Evolutionary conservation across 2,329 filamentous ascomycete species (phyloP).

Genomic region (Xylariaceae sp.): DNA sequence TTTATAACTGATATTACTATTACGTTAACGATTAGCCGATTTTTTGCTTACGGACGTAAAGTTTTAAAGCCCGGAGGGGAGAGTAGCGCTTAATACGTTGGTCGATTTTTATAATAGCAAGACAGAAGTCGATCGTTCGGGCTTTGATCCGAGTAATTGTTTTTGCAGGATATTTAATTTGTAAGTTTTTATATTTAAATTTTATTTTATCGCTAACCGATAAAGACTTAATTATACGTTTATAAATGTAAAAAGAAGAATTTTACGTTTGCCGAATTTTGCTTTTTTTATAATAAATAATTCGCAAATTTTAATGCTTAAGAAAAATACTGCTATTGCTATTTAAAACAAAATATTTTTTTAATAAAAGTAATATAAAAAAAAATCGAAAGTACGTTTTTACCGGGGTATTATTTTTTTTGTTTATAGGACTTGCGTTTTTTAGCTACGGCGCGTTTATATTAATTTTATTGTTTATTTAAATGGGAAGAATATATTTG

Average conservation of each 20-base stretch:
- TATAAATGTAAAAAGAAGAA: slow-evolving; percentile 6
- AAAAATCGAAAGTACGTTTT: neutral
- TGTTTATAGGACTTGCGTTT: neutral
- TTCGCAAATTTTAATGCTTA: neutral
- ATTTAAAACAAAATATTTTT: neutral
- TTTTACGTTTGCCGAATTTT: slow-evolving; percentile 1
- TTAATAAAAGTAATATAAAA: neutral
- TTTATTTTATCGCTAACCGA: neutral
- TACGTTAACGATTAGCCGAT: neutral
- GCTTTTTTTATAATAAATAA: slow-evolving; percentile 2
- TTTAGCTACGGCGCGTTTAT: neutral
- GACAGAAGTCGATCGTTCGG: neutral
- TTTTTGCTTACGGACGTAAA: neutral
- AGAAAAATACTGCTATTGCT: neutral
- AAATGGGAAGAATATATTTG: neutral
- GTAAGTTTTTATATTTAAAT: neutral
- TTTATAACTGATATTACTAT: neutral
- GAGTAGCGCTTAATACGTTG: neutral
- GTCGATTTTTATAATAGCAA: slow-evolving; percentile 2
- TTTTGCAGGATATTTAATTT: neutral
- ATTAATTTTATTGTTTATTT: neutral
- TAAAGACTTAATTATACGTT: neutral
- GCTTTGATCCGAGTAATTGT: neutral
- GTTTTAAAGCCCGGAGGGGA: neutral
- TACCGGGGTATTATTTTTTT: neutral